Evolutionary conservation across 2,329 filamentous ascomycete genomes (phyloP).

Genomic region (Neonectria ditissima): DNA sequence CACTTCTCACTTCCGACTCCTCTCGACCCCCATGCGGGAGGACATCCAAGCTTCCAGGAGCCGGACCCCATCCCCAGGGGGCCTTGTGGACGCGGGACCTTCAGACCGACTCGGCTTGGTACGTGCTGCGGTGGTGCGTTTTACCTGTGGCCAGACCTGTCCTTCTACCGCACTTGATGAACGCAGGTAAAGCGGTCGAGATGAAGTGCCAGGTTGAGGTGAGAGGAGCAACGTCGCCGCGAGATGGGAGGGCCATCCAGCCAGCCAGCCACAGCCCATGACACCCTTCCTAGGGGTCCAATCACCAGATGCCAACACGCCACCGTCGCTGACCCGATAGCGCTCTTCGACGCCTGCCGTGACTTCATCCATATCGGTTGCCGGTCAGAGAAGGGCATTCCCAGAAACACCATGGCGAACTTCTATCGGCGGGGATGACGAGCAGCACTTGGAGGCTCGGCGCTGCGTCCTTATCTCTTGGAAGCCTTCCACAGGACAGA

Average conservation of each 20-base stretch:
- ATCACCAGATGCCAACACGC: slow-evolving; percentile 7
- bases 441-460: slow-evolving; percentile 15
- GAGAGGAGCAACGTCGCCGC: slow-evolving; percentile 17
- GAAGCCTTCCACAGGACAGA: slow-evolving; percentile 24
- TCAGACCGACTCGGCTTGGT: neutral
- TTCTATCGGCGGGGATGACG: neutral
- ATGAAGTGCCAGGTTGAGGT: slow-evolving; percentile 28
- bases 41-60: neutral
- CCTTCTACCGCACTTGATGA: neutral
- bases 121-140: slow-evolving; percentile 22
- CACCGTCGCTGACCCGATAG: slow-evolving; percentile 19
- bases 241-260: neutral
- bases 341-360: neutral
- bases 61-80: neutral
- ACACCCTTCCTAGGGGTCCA: slow-evolving; percentile 5
- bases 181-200: slow-evolving; percentile 9
- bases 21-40: neutral
- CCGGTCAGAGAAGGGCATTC: neutral
- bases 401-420: slow-evolving; percentile 6
- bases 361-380: neutral
- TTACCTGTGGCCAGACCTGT: slow-evolving; percentile 24
- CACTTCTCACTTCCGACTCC: neutral
- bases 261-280: neutral
- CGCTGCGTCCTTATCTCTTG: slow-evolving; percentile 33
- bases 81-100: neutral